Evolutionary conservation across 345 rosid genomes (phyloP), one percentile per base, ranked within the genome.

Genomic region (Toxicodendron radicans): DNA sequence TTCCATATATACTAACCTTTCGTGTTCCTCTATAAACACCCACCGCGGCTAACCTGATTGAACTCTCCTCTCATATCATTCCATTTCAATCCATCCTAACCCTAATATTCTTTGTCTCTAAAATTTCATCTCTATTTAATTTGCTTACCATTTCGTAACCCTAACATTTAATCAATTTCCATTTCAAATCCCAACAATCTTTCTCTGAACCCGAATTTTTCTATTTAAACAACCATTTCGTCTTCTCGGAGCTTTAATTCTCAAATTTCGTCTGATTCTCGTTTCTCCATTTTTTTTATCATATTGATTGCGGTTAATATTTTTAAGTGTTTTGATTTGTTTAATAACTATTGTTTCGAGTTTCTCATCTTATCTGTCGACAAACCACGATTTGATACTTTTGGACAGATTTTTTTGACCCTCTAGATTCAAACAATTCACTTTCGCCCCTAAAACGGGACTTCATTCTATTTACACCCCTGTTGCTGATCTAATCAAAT

Each of bases 351-450:
- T 14, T 51, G 18, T 16, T 51, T 48, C 12, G 17, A 16, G 1
- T 18, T 62, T 35, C 14, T 10, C 48, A 43, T 56, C 17, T 59
- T 58, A 60, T 71, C 49, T 18, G 66, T 11, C 66, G 58, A 71
- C 58, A 45, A 11, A 14, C 46, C 21, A 63, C 51, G 58, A 63
- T 71, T 71, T 20, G 27, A 18, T 59, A 30, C 18, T 59, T 59
- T 16, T 3, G 58, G 58, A 32, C 18, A 46, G 30, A 32, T 48
- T 54, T 1, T 0, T 71, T 21, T 23, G 48, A 16, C 21, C 65
- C 66, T 60, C 43, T 2, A 60, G 53, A 60, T 71, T 71, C 8
- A 0, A 48, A 59, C 45, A 59, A 59, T 48, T 46, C 0, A 59
- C n/a, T 58, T 27, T 20, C 3, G n/a, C 41, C 58, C 3, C 43